Conservation (phyloP, 148 eudicot genomes). For the Bassia scoparia region DNA sequence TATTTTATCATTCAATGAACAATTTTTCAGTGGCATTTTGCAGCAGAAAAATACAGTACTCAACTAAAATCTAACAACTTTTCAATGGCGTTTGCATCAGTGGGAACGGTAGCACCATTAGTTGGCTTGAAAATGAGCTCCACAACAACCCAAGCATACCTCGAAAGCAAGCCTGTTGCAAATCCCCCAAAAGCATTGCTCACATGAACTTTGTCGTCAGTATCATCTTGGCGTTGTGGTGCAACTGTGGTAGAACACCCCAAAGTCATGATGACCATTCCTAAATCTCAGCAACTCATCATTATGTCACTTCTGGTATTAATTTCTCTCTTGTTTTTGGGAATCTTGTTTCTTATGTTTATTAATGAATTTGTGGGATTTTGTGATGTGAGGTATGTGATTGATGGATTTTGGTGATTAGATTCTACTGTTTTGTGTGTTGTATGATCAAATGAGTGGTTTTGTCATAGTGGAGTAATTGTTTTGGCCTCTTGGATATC, state of each 20-base stretch:
- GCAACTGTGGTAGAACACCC: slow-evolving; percentile 96
- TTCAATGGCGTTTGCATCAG: slow-evolving; percentile 27
- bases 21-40: too few relatives aligned
- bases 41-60: too few relatives aligned
- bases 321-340: too few relatives aligned
- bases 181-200: slow-evolving; percentile 66
- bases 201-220: slow-evolving; percentile 84
- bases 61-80: too few relatives aligned
- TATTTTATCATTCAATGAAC: too few relatives aligned
- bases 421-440: too few relatives aligned
- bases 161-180: slow-evolving; percentile 55
- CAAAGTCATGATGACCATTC: slow-evolving; percentile 88
- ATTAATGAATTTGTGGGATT: slow-evolving; percentile 1
- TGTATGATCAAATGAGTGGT: too few relatives aligned
- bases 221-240: slow-evolving; percentile 83
- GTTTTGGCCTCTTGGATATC: too few relatives aligned
- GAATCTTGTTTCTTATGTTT: too few relatives aligned
- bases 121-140: slow-evolving; percentile 35
- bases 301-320: slow-evolving; percentile 92
- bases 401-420: too few relatives aligned
- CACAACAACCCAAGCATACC: slow-evolving; percentile 51
- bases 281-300: slow-evolving; percentile 73
- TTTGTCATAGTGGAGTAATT: too few relatives aligned
- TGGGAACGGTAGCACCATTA: slow-evolving; percentile 35
- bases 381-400: too few relatives aligned